A percentile compares a stretch with the other conserved stretches of the same genome.
Conservation (phyloP, 345 rosid genomes). For the Isatis tinctoria region DNA sequence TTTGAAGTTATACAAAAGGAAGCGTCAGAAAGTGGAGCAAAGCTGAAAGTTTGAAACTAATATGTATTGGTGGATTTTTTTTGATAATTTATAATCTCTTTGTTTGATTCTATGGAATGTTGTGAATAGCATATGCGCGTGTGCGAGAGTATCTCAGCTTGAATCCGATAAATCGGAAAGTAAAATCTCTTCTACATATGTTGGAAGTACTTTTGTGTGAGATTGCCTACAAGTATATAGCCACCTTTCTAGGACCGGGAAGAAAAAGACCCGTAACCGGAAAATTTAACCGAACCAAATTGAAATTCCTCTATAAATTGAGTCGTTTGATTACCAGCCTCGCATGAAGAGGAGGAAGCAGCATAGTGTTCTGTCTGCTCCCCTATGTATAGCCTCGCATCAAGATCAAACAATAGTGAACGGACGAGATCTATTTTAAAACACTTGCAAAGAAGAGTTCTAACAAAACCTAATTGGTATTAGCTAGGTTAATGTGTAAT, state of each 20-base stretch:
- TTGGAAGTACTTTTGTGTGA: no score
- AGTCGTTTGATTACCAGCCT: no score
- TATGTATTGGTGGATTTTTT: neutral
- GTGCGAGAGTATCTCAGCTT: neutral
- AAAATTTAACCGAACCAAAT: no score
- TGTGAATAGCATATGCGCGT: slow-evolving; percentile 18
- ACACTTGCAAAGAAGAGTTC: neutral
- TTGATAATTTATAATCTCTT: neutral
- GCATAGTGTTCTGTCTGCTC: no score
- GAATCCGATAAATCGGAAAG: neutral
- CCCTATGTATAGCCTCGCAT: no score
- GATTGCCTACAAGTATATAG: no score
- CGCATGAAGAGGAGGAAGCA: no score
- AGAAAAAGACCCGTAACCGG: no score
- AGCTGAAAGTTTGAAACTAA: slow-evolving; percentile 2
- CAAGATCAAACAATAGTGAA: neutral
- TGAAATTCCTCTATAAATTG: no score
- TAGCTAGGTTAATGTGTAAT: neutral
- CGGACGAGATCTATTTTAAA: neutral
- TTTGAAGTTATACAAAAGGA: slow-evolving; percentile 20
- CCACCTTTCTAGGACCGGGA: no score
- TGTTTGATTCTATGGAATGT: slow-evolving; percentile 15
- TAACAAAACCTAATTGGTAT: neutral
- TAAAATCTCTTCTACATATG: neutral
- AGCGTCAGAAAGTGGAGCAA: slow-evolving; percentile 4